phyloP scores from a whole-genome alignment of 306 rosid genomes.

The Cucumis melo region DNA sequence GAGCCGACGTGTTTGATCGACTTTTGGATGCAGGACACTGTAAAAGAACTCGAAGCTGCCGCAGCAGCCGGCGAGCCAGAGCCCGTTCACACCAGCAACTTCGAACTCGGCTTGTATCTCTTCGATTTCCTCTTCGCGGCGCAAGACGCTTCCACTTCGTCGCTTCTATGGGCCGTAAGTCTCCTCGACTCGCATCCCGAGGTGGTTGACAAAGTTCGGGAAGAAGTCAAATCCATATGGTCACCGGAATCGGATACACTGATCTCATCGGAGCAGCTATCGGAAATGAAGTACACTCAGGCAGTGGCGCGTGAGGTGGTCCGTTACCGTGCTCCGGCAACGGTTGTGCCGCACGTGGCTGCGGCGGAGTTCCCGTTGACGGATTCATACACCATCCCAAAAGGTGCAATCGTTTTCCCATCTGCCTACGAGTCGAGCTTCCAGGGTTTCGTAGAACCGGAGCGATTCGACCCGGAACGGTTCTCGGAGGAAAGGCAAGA shows the following conservation, averaged over 20 bases:
- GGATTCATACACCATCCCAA: slow-evolving; percentile 43
- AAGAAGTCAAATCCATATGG: slow-evolving; percentile 48
- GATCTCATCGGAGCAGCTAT: slow-evolving; percentile 42
- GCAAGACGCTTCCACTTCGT: slow-evolving; percentile 85
- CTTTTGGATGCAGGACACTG: slow-evolving; percentile 71
- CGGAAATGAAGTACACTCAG: slow-evolving; percentile 59
- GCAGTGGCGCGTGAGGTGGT: slow-evolving; percentile 92
- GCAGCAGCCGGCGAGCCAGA: slow-evolving; percentile 4
- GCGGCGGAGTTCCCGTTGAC: slow-evolving; percentile 44
- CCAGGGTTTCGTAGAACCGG: slow-evolving; percentile 69
- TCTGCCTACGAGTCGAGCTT: slow-evolving; percentile 64
- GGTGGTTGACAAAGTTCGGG: slow-evolving; percentile 40
- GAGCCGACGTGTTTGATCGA: slow-evolving; percentile 73
- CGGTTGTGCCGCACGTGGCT: slow-evolving; percentile 72
- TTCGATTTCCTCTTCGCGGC: slow-evolving; percentile 88
- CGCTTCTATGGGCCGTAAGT: slow-evolving; percentile 78
- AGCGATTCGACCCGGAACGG: slow-evolving; percentile 79
- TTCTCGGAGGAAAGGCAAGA: slow-evolving; percentile 63
- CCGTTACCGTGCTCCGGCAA: slow-evolving; percentile 67
- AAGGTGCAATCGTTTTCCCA: slow-evolving; percentile 75
- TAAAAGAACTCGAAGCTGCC: slow-evolving; percentile 23
- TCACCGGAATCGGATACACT: slow-evolving; percentile 36
- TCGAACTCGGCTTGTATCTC: slow-evolving; percentile 50
- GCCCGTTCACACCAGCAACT: slow-evolving; percentile 25
- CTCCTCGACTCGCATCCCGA: slow-evolving; percentile 58